Evolutionary conservation across 1,139 yeast species (phyloP), one percentile per base, ranked within the genome.

Genomic region (Torulaspora globosa): DNA sequence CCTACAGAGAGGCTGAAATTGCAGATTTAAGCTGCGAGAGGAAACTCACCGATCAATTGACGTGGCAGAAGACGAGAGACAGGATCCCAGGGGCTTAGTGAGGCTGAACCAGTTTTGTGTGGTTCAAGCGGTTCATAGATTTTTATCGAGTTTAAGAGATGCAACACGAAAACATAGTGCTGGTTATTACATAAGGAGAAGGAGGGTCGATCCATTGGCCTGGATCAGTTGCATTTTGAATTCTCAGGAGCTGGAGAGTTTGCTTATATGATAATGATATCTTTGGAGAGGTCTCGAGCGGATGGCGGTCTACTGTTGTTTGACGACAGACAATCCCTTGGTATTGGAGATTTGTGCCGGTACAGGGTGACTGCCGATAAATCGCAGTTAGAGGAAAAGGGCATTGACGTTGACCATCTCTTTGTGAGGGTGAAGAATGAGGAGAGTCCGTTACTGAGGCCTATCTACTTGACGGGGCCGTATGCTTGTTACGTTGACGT

Each of bases 381-480:
- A 36, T 32, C 46, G 3, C 31, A 46, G 30, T 39, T 57, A 3
- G 38, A 46, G 1, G 48, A 50, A 14, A 48, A 51, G 14, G 52
- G 48, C n/a, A 32, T 48, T 26, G 41, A 41, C 12, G 27, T 37
- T 9, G 41, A 47, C 2, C 57, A 55, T 31, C 41, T 69, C 5
- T 58, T 58, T 54, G 36, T 79, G 29, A 66, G 78, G 19, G 63
- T 79, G 29, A 76, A 75, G 53, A 80, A 80, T 59, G 64, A 67
- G 19, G 84, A 79, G 54, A 70, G 64, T 36, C 65, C 79, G 1
- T 55, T 75, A 6, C 67, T 80, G 18, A 61, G 82, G 39, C 81
- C 85, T 2, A 69, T 80, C 29, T 82, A 79, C 54, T 57, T 80
- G 27, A 75, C 78, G 28, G 85, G 86, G 0, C 86, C 86, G 0